Conservation (phyloP, 371 early-diverging fungal genomes). For the Nematocida ironsii region DNA sequence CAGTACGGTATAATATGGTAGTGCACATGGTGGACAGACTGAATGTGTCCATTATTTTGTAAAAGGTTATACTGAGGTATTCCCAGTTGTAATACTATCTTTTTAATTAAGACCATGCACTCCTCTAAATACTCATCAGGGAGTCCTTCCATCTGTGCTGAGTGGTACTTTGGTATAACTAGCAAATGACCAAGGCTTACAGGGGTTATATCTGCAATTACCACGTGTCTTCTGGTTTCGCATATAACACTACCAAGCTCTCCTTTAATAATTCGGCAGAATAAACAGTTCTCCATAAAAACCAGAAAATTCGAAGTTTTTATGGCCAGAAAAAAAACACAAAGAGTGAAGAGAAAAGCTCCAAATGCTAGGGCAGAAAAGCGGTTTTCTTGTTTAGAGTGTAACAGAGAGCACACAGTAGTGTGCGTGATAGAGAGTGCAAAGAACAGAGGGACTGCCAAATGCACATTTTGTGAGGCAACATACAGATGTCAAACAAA, state of each 20-base stretch:
- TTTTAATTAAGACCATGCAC: slow-evolving; percentile 36
- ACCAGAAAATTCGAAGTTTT: slow-evolving; percentile 24
- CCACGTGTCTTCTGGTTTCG: slow-evolving; percentile 56
- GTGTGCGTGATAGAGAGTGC: slow-evolving; percentile 36
- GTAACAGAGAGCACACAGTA: slow-evolving; percentile 47
- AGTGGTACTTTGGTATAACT: slow-evolving; percentile 68
- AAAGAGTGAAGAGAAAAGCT: slow-evolving; percentile 18
- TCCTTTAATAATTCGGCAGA: slow-evolving; percentile 60
- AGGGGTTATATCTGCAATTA: slow-evolving; percentile 68
- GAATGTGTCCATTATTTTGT: slow-evolving; percentile 69
- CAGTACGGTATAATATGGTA: slow-evolving; percentile 68
- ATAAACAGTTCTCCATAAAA: slow-evolving; percentile 61
- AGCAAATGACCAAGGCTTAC: slow-evolving; percentile 65
- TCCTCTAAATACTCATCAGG: slow-evolving; percentile 51
- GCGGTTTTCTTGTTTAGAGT: slow-evolving; percentile 53
- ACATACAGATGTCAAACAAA: slow-evolving; percentile 21
- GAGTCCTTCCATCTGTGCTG: slow-evolving; percentile 47
- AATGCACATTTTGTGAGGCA: slow-evolving; percentile 15
- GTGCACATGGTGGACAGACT: slow-evolving; percentile 68
- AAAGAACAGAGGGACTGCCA: slow-evolving; percentile 35
- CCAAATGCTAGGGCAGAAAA: slow-evolving; percentile 15
- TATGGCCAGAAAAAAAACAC: slow-evolving; percentile 53
- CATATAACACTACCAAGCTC: slow-evolving; percentile 56
- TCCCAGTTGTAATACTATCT: slow-evolving; percentile 51
- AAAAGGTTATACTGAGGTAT: slow-evolving; percentile 67